A percentile compares a stretch with the other conserved stretches of the same genome.
phyloP scores from a whole-genome alignment of 73 alveolate genomes.

The Blepharisma stoltei region DNA sequence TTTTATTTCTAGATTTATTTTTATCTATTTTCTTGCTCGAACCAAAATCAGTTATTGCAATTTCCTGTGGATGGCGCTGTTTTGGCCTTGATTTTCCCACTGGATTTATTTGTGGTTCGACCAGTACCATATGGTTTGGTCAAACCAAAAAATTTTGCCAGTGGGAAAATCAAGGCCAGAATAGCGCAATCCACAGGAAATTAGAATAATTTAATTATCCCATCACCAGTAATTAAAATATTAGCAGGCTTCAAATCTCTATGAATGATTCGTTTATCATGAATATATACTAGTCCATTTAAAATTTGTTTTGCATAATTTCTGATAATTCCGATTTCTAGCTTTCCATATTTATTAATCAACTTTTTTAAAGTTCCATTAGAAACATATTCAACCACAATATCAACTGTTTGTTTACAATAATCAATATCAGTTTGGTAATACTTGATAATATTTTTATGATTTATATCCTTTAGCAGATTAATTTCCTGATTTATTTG shows the following conservation, averaged over 20 bases:
- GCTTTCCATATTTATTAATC: constrained; percentile 45
- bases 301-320: constrained; percentile 70
- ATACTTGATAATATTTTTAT: constrained; percentile 73
- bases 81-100: no score
- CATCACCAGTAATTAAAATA: constrained; percentile 64
- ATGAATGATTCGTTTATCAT: constrained; percentile 71
- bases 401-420: constrained; percentile 40
- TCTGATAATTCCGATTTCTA: constrained; percentile 59
- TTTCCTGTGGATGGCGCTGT: no score
- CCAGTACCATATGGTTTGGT: no score
- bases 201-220: constrained; percentile 77
- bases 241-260: constrained; percentile 89
- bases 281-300: constrained; percentile 84
- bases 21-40: no score
- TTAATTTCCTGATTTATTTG: constrained; percentile 39
- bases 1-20: no score
- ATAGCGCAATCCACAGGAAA: no score
- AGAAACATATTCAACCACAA: constrained; percentile 66
- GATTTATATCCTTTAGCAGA: constrained; percentile 41
- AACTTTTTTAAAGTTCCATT: constrained; percentile 68
- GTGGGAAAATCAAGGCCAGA: no score
- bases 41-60: no score
- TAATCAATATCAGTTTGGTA: constrained; percentile 52
- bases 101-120: no score
- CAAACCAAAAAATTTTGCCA: no score